Evolutionary conservation across 1,284 basidiomycete genomes (phyloP).

Genomic region (Leccinum colubrinum): DNA sequence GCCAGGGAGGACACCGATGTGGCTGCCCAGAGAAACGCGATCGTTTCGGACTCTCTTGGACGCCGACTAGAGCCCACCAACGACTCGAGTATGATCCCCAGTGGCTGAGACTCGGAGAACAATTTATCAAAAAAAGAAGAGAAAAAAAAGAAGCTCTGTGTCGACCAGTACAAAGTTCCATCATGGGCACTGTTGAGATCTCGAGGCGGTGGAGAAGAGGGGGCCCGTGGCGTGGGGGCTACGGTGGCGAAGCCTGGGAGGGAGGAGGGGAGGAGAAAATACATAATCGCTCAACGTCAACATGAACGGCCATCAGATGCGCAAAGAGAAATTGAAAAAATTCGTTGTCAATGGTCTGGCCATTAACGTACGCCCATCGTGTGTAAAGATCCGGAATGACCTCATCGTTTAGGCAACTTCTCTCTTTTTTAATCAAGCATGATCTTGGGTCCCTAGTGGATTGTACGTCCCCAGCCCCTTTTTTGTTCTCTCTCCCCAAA

Average conservation of each 20-base stretch:
- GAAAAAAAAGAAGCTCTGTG: neutral
- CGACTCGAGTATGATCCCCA: neutral
- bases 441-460: neutral
- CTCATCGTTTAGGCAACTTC: slow-evolving; percentile 5
- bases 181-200: neutral
- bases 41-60: neutral
- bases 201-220: neutral
- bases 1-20: no score
- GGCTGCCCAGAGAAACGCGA: neutral
- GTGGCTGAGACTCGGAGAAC: neutral
- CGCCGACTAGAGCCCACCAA: neutral
- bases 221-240: neutral
- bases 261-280: neutral
- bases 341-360: neutral
- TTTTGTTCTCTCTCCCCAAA: neutral
- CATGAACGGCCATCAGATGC: slow-evolving; percentile 29
- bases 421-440: neutral
- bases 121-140: neutral
- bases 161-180: neutral
- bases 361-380: neutral
- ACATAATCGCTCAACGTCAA: slow-evolving; percentile 11
- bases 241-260: neutral
- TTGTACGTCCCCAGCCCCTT: neutral
- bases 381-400: slow-evolving; percentile 12
- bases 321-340: neutral